Evolutionary conservation across 2,329 filamentous ascomycete genomes (phyloP), one percentile per base, ranked within the genome.

Genomic region (Seiridium cupressi): DNA sequence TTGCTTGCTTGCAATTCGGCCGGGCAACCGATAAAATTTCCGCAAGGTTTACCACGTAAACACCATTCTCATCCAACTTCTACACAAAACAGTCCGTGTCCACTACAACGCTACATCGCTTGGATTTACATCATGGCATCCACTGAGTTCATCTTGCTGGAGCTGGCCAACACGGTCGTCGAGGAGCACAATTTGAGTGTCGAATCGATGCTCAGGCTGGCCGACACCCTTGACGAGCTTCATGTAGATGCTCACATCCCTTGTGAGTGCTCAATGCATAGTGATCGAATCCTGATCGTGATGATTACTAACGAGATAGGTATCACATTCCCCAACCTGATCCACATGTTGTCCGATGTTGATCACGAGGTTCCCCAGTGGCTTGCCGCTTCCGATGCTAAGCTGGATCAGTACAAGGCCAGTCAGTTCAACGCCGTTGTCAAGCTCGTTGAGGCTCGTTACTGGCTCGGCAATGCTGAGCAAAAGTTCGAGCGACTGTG

Each of bases 371-470:
- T 62, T 9, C 57, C 53, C 6, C 53, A 51, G n/a, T 62, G 57
- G 60, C n/a, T 59, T 10, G 48, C 11, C 34, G 54, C 5, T 13
- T 35, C 49, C n/a, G 35, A 48, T 9, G 8, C 9, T 8, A 36
- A n/a, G 2, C 8, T 57, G 8, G 5, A 51, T 2, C 3, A 18
- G 26, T 63, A 63, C 51, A 55, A 54, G 3, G 44, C 58, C 1
- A 31, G 31, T 6, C 51, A 63, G 51, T 58, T 57, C 35, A 42
- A 59, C 8, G 18, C 48, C 13, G 47, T 61, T 32, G 7, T 60
- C 26, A 18, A 56, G 7, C 42, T 61, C 26, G 42, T 62, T 35
- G 58, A 62, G 42, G 32, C 58, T 26, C 61, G 60, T 3, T 62
- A 54, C 55, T 64, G 63, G 63, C 44, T 54, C 32, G 57, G 40